Conservation (phyloP, 1,284 basidiomycete genomes). For the Lentinula novae-zelandiae region DNA sequence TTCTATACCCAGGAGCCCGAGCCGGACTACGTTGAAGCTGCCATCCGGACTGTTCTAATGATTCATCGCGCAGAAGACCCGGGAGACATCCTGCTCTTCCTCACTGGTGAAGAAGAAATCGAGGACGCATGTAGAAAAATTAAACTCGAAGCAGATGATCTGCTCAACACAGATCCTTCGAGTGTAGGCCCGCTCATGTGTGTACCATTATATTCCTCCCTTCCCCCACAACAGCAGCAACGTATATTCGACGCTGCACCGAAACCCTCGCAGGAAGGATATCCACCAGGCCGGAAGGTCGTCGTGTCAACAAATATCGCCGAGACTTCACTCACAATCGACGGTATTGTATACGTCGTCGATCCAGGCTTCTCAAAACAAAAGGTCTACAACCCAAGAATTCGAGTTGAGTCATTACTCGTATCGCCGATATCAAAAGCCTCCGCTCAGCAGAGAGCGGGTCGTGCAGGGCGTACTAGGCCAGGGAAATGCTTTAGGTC, state of each 20-base stretch:
- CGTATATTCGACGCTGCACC: conserved; percentile 93
- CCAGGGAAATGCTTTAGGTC: conserved; percentile 91
- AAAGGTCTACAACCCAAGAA: conserved; percentile 96
- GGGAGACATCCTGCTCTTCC: conserved; percentile 92
- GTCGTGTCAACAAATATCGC: conserved; percentile 98
- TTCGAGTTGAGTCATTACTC: conserved; percentile 91
- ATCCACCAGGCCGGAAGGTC: conserved; percentile 89
- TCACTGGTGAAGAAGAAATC: conserved; percentile 98
- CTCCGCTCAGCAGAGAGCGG: conserved; percentile 93
- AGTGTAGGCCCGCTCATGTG: conserved; percentile 85
- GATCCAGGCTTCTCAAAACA: conserved; percentile 98
- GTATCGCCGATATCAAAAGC: conserved; percentile 97
- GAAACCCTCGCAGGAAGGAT: conserved; percentile 51
- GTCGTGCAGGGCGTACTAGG: conserved; percentile 92
- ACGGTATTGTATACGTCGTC: conserved; percentile 98
- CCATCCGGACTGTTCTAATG: conserved; percentile 95
- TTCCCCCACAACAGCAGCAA: conserved; percentile 92
- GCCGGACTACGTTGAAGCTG: conserved; percentile 95
- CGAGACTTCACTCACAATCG: conserved; percentile 96
- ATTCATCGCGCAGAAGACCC: conserved; percentile 95
- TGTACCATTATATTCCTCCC: conserved; percentile 90
- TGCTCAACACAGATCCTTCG: conserved; percentile 66
- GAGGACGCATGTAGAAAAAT: conserved; percentile 96
- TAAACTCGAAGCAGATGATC: conserved; percentile 83
- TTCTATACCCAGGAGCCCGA: conserved; percentile 98